Base-by-base conservation (phyloP, 1,139 yeast genomes). In the Pichia sp. region DNA sequence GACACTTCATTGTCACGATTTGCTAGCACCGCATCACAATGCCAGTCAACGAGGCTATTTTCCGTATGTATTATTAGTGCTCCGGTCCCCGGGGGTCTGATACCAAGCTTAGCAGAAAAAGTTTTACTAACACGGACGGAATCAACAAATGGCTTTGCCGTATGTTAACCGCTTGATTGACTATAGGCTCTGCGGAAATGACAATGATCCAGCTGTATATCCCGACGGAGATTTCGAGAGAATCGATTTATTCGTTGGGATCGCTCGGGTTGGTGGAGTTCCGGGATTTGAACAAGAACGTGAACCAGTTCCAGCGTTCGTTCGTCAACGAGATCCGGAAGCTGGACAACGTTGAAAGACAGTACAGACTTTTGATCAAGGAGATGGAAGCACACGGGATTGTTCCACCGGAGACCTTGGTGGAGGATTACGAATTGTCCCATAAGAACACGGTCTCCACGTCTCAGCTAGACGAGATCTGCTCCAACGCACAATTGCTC, bases 391-490 rank as follows among this genome's bases (percentile, higher is more conserved):
- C 65, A 52, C 78, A 80, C 62, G 73, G 70, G 7, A 79, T 86
- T 57, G 71, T 71, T 19, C 58, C 80, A 44, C 69, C 68, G 34
- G 72, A 75, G 45, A 73, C 74, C 51, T 80, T 83, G 30, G 62
- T 68, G 42, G 80, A 76, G 51, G 82, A 79, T 16, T 67, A 64
- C 7, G 65, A 63, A 45, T 49, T 64, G 61, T 31, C 61, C 59
- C 49, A 69, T 69, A 55, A 74, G 68, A 45, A 58, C 23, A 57
- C 65, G 3, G 31, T 66, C 44, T 78, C 81, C 41, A 82, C 87
- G 52, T 76, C 85, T 38, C 89, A 85, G 54, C 83, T 92, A 61
- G 97, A 90, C 65, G 93, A 85, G 58, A 78, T 84, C 62, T 82
- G 81, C 38, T 85, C 82, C 57, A 82, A 80, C 63, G 86, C 92